Percentiles rank a stretch among this genome's conserved stretches.
These are phyloP conservation scores for Filobasidium floriforme DNA, from an alignment of 768 basidiomycete species.

Conservation along the genomic window DNA sequence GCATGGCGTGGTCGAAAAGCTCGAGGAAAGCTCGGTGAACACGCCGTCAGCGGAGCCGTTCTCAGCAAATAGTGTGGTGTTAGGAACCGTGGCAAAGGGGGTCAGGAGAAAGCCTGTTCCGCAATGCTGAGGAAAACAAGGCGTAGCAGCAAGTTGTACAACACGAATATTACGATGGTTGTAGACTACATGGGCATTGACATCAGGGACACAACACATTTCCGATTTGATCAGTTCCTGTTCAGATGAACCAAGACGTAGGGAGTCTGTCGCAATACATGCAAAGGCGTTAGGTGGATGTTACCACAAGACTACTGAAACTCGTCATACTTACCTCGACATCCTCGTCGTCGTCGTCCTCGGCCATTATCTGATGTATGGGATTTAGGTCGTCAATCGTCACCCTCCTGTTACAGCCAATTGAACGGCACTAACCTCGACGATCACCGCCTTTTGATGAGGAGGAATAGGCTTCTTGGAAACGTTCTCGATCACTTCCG, in stretches of 20 bases:
- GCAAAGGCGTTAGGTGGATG: not conserved
- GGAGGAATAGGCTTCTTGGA: slow-evolving; percentile 88
- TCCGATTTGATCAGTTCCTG: not conserved
- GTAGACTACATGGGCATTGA: not conserved
- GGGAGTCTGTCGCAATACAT: slow-evolving; percentile 24
- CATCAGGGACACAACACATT: no score
- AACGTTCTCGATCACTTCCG: slow-evolving; percentile 80
- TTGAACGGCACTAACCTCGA: slow-evolving; percentile 56
- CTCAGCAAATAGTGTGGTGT: not conserved
- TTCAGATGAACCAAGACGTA: slow-evolving; percentile 27
- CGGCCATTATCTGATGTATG: slow-evolving; percentile 68
- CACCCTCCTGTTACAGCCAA: not conserved
- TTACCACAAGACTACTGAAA: not conserved
- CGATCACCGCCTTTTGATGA: slow-evolving; percentile 73
- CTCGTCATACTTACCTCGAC: slow-evolving; percentile 60
- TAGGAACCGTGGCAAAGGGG: slow-evolving; percentile 19
- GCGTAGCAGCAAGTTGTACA: no score
- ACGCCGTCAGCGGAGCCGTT: not conserved
- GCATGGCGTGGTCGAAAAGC: not conserved
- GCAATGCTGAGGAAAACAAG: not conserved
- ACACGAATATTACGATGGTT: not conserved
- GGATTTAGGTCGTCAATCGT: not conserved
- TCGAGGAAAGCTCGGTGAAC: not conserved
- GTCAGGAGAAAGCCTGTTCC: slow-evolving; percentile 16
- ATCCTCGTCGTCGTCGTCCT: slow-evolving; percentile 85